These are phyloP conservation scores for Nicotiana sylvestris DNA, from an alignment of 257 asterid species.

Conservation along the genomic window DNA sequence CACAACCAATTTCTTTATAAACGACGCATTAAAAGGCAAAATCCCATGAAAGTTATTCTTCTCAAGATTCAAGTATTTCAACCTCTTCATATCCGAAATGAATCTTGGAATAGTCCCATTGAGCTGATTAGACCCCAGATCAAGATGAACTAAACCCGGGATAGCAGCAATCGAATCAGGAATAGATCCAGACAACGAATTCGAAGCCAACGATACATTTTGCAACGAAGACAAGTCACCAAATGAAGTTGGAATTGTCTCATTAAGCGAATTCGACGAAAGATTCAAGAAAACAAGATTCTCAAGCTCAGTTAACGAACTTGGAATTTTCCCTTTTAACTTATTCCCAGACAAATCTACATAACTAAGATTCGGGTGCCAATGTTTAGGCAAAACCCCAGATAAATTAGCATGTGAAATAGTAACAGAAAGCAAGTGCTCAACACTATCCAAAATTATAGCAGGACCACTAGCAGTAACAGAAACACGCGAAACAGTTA, in stretches of 20 bases:
- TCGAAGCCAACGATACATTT: slow-evolving; percentile 58
- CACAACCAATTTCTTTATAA: slow-evolving; percentile 50
- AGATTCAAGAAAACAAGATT: slow-evolving; percentile 55
- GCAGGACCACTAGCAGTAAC: slow-evolving; percentile 73
- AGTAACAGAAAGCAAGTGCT: slow-evolving; percentile 39
- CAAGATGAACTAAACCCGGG: slow-evolving; percentile 58
- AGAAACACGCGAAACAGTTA: slow-evolving; percentile 52
- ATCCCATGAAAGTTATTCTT: slow-evolving; percentile 75
- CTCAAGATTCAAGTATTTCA: slow-evolving; percentile 72
- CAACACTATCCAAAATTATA: slow-evolving; percentile 43
- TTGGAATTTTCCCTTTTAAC: slow-evolving; percentile 62
- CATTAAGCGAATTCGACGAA: slow-evolving; percentile 65
- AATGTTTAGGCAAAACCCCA: slow-evolving; percentile 57
- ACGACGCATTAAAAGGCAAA: slow-evolving; percentile 77
- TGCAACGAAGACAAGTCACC: slow-evolving; percentile 60
- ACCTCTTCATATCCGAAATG: slow-evolving; percentile 51
- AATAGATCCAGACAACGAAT: slow-evolving; percentile 59
- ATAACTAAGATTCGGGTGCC: slow-evolving; percentile 60
- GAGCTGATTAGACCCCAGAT: slow-evolving; percentile 71
- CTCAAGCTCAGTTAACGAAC: slow-evolving; percentile 52
- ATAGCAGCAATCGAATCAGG: slow-evolving; percentile 68
- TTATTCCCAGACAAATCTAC: slow-evolving; percentile 70
- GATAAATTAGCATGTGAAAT: slow-evolving; percentile 63
- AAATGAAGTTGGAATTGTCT: slow-evolving; percentile 57
- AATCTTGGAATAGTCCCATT: slow-evolving; percentile 76